A percentile compares a stretch with the other conserved stretches of the same genome.
phyloP scores from a whole-genome alignment of 2,329 filamentous ascomycete species.

The Chaetomiaceae sp. region DNA sequence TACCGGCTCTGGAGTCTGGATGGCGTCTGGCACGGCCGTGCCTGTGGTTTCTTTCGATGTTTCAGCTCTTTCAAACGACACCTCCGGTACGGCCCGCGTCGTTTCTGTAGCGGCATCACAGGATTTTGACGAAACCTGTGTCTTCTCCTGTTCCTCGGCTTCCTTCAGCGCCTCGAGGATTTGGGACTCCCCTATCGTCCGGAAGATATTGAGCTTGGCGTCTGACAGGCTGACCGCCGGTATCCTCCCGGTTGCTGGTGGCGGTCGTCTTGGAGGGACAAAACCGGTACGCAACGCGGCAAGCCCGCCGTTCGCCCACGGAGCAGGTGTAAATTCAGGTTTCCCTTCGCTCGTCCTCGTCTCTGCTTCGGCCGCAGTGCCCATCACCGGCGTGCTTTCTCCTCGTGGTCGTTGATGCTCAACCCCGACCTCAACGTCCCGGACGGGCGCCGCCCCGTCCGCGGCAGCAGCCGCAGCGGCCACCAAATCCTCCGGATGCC shows the following conservation, averaged over 20 bases:
- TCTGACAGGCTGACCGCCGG: conserved; percentile 20
- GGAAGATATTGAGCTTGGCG: conserved; percentile 44
- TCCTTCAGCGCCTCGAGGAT: conserved; percentile 32
- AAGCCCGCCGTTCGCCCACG: conserved; percentile 17
- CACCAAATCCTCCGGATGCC: not conserved
- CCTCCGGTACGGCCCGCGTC: not conserved
- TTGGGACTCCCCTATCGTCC: conserved; percentile 39
- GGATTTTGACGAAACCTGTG: not conserved
- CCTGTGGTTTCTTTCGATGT: not conserved
- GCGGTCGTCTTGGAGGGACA: conserved; percentile 9
- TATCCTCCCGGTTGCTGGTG: conserved; percentile 4
- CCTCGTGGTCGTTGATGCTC: not conserved
- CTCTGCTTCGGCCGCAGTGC: not conserved
- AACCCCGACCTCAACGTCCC: not conserved
- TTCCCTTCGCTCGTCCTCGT: not conserved
- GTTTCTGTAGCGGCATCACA: not conserved
- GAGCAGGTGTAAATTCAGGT: conserved; percentile 15
- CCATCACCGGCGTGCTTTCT: not conserved
- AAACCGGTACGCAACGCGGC: conserved; percentile 10
- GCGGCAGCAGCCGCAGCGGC: not conserved
- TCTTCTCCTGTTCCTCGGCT: conserved; percentile 2
- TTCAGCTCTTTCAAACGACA: not conserved
- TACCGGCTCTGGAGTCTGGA: not conserved
- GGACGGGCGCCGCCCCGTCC: not conserved
- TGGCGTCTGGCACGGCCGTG: not conserved